Evolutionary conservation across 805 yeast genomes (phyloP).

Genomic region (Candida insectalens): DNA sequence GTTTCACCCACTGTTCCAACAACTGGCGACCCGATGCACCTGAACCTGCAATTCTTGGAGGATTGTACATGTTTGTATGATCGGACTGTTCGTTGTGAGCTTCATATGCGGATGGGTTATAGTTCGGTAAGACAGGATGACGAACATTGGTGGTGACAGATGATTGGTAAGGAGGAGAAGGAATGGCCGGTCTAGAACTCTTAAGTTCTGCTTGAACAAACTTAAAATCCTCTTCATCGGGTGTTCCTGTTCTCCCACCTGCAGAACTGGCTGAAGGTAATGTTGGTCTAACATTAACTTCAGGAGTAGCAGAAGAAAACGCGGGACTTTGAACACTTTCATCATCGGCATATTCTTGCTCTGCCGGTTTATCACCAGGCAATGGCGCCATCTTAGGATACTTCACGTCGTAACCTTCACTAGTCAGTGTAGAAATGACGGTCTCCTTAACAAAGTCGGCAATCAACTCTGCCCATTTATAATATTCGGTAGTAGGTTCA

Average conservation of each 20-base stretch:
- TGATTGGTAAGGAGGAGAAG: background rate
- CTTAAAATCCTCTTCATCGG: background rate
- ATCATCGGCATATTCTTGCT: background rate
- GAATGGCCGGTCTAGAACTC: background rate
- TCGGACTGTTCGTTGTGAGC: slow-evolving; percentile 19
- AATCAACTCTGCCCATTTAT: slow-evolving; percentile 55
- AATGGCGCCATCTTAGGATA: slow-evolving; percentile 66
- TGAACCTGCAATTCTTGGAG: slow-evolving; percentile 15
- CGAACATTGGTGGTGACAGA: background rate
- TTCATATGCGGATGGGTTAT: slow-evolving; percentile 20
- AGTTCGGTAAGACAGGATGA: slow-evolving; percentile 5
- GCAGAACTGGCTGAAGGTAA: background rate
- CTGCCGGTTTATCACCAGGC: slow-evolving; percentile 1
- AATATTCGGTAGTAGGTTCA: slow-evolving; percentile 56
- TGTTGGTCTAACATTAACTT: background rate
- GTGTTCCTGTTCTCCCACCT: background rate
- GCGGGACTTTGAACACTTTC: background rate
- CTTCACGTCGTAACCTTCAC: slow-evolving; percentile 28
- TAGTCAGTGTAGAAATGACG: slow-evolving; percentile 39
- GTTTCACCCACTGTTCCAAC: slow-evolving; percentile 43
- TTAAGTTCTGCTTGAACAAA: background rate
- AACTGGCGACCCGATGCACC: slow-evolving; percentile 16
- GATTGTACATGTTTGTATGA: slow-evolving; percentile 17
- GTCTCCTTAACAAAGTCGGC: slow-evolving; percentile 39
- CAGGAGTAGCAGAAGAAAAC: background rate